These are phyloP conservation scores for Alternaria dauci DNA, from an alignment of 2,329 filamentous ascomycete genomes.

Conservation along the genomic window DNA sequence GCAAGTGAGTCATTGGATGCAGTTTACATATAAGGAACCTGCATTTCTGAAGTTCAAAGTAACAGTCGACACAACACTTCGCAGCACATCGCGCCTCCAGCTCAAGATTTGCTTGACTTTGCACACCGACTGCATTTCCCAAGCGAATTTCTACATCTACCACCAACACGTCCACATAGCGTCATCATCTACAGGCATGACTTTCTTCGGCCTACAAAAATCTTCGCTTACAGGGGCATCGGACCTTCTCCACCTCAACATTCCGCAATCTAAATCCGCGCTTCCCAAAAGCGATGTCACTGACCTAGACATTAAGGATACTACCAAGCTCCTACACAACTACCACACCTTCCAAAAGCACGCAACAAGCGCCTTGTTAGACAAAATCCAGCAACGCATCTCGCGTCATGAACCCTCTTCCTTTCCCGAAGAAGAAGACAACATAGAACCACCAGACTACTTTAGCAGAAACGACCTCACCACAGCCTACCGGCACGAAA, in stretches of 20 bases:
- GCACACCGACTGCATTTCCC: neutral
- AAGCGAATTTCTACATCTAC: neutral
- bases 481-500: neutral
- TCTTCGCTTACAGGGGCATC: neutral
- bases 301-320: neutral
- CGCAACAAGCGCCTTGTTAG: neutral
- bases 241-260: neutral
- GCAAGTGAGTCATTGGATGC: too few relatives aligned
- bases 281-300: neutral
- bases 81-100: neutral
- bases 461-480: neutral
- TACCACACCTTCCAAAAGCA: neutral
- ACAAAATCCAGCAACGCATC: neutral
- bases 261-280: neutral
- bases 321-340: neutral
- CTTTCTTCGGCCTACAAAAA: neutral
- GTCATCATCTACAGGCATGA: neutral
- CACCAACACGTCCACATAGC: neutral
- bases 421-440: neutral
- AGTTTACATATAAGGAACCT: too few relatives aligned
- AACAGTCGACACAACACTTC: too few relatives aligned
- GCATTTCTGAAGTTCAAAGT: too few relatives aligned
- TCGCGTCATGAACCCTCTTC: neutral
- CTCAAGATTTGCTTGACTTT: neutral
- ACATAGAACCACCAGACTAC: neutral